Evolutionary conservation across 2,329 filamentous ascomycete genomes (phyloP).

Genomic region (Alternaria consortialis): DNA sequence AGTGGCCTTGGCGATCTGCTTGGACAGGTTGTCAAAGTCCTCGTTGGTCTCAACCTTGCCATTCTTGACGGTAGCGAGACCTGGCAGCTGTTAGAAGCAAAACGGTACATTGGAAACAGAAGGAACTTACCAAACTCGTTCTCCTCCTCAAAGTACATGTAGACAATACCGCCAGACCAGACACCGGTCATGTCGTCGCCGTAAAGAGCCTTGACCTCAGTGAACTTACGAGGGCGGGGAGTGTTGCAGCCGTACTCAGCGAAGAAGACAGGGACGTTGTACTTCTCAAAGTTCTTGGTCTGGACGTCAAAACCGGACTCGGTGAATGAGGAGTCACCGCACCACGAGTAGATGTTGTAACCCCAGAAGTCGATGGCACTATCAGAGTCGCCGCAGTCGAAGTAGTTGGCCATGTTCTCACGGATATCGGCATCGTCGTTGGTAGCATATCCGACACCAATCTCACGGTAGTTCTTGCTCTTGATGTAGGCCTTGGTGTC

Average conservation of each 20-base stretch:
- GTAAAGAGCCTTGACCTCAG: conserved; percentile 85
- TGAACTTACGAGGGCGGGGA: conserved; percentile 76
- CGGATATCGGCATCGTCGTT: conserved; percentile 90
- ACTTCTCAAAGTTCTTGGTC: conserved; percentile 85
- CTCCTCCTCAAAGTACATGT: conserved; percentile 94
- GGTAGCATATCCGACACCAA: conserved; percentile 95
- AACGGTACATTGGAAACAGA: neutral
- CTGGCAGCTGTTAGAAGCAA: conserved; percentile 45
- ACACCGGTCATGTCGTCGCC: conserved; percentile 81
- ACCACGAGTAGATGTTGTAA: conserved; percentile 99
- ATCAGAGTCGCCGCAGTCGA: conserved; percentile 79
- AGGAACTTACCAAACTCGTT: conserved; percentile 80
- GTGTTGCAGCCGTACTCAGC: conserved; percentile 97
- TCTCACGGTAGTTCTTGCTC: conserved; percentile 74
- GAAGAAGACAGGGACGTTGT: conserved; percentile 96
- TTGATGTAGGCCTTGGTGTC: conserved; percentile 96
- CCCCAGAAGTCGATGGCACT: conserved; percentile 94
- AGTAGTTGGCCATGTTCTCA: conserved; percentile 84
- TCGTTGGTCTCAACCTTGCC: conserved; percentile 69
- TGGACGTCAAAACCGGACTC: conserved; percentile 82
- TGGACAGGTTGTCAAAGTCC: conserved; percentile 67
- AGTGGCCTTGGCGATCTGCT: conserved; percentile 71
- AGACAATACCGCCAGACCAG: conserved; percentile 96
- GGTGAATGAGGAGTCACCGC: conserved; percentile 80
- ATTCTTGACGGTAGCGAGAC: conserved; percentile 71